phyloP scores from a whole-genome alignment of 208 protist species.

The Wallacemonas sp. region DNA sequence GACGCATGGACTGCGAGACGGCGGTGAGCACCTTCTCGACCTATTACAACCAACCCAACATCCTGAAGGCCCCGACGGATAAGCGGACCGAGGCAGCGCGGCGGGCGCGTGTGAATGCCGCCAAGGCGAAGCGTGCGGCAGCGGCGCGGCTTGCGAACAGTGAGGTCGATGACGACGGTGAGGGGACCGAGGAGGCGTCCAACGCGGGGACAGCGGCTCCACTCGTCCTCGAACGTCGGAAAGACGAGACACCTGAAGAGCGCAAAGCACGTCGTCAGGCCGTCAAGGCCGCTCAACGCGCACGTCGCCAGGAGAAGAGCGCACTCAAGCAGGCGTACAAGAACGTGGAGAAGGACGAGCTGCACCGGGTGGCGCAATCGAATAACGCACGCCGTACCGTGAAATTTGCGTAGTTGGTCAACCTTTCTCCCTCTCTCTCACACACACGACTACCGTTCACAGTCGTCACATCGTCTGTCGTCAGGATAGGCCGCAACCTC shows the following conservation, averaged over 20 bases:
- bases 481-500: too few relatives aligned
- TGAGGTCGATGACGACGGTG: conserved; percentile 12
- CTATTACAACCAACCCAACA: conserved; percentile 89
- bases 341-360: conserved; percentile 61
- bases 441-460: too few relatives aligned
- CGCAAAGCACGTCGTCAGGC: conserved; percentile 75
- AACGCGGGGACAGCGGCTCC: background rate
- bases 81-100: conserved; percentile 15
- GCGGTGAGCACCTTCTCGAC: conserved; percentile 73
- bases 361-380: conserved; percentile 35
- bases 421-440: background rate
- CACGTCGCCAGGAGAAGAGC: conserved; percentile 76
- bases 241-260: conserved; percentile 84
- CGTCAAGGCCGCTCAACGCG: conserved; percentile 74
- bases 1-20: conserved; percentile 83
- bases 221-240: conserved; percentile 28
- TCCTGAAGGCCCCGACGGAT: conserved; percentile 53
- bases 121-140: background rate
- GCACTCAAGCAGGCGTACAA: conserved; percentile 78
- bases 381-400: conserved; percentile 47
- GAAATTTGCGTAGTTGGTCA: conserved; percentile 47
- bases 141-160: conserved; percentile 9
- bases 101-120: conserved; percentile 6
- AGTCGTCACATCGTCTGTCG: too few relatives aligned
- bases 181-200: conserved; percentile 1